Evolutionary conservation across 768 basidiomycete species (phyloP), one percentile per base, ranked within the genome.

Genomic region (Tephrocybe sp.): DNA sequence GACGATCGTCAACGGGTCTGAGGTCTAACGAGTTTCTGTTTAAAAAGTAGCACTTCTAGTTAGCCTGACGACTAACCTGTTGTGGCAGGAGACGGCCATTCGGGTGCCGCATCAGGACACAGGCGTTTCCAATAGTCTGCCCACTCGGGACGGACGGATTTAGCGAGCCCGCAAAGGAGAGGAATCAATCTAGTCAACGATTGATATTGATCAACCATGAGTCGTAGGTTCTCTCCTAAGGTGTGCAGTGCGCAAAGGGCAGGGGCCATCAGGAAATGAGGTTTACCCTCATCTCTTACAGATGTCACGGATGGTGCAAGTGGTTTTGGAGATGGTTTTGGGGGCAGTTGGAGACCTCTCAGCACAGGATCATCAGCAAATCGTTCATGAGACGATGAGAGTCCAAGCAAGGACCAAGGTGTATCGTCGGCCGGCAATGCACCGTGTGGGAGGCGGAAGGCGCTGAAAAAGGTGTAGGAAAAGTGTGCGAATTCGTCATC

Each of bases 81-180:
- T 28, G 65, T 69, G 3, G 67, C 61, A 13, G 77, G 68, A 1
- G 76, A 71, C 1, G 82, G 81, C 90, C 89, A 89, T 24, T 66
- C 63, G n/a, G 70, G 67, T 55, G 78, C 69, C 22, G 76, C 76
- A 37, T 79, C 77, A 3, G 92, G 89, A 57, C 83, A 83, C 34
- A 92, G 69, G 11, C 92, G 79, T 60, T 87, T 86, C 94, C 93
- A 96, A 62, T 94, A 94, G 67, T 97, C 92, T 5, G 82, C 82
- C 94, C 93, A 96, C 61, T 92, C 92, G 0, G 85, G 83, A 16
- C 89, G 80, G 13, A 90, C 77, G 12, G 80, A 69, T 19, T 77
- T 61, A 46, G 86, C 83, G 49, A 88, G 64, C 4, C 74, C 72
- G 61, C 86, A 87, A 25, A 90, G 76, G 25, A 89, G 56, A 7